phyloP scores from a whole-genome alignment of 2,329 filamentous ascomycete species.

The Blumeria graminis region DNA sequence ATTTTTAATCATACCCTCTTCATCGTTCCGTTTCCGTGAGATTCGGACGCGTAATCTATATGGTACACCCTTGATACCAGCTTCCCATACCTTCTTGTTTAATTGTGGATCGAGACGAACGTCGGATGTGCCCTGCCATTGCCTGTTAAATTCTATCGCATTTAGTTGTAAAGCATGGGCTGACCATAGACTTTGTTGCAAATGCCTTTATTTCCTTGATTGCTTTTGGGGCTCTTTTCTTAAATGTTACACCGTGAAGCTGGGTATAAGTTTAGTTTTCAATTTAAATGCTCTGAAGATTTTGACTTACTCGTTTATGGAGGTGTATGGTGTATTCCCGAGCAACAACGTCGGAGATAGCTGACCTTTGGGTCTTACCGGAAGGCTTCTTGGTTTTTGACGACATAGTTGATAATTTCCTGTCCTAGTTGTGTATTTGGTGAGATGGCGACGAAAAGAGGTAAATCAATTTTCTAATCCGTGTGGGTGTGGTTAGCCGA shows the following conservation, averaged over 20 bases:
- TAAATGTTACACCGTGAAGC: slow-evolving; percentile 96
- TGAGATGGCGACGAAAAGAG: too few relatives aligned
- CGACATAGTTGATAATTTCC: slow-evolving; percentile 22
- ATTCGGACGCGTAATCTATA: slow-evolving; percentile 96
- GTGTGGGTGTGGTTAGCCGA: too few relatives aligned
- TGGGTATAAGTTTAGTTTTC: slow-evolving; percentile 24
- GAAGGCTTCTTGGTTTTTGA: slow-evolving; percentile 38
- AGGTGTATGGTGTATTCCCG: slow-evolving; percentile 99
- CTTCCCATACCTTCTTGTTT: slow-evolving; percentile 99
- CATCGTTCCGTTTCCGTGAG: slow-evolving; percentile 98
- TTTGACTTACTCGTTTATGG: slow-evolving; percentile 82
- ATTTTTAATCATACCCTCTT: slow-evolving; percentile 40
- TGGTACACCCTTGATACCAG: slow-evolving; percentile 94
- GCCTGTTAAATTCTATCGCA: background rate
- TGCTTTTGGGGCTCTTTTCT: slow-evolving; percentile 94
- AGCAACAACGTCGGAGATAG: slow-evolving; percentile 96
- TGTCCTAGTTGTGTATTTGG: too few relatives aligned
- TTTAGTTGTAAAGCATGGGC: slow-evolving; percentile 14
- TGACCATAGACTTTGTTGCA: slow-evolving; percentile 86
- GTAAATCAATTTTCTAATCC: too few relatives aligned
- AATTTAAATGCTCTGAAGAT: slow-evolving; percentile 17
- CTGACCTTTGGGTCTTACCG: slow-evolving; percentile 59
- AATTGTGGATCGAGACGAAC: slow-evolving; percentile 95
- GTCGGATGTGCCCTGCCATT: slow-evolving; percentile 68
- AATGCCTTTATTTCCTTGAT: slow-evolving; percentile 99